Conservation (phyloP, 2,329 filamentous ascomycete genomes). For the Ilyonectria destructans region DNA sequence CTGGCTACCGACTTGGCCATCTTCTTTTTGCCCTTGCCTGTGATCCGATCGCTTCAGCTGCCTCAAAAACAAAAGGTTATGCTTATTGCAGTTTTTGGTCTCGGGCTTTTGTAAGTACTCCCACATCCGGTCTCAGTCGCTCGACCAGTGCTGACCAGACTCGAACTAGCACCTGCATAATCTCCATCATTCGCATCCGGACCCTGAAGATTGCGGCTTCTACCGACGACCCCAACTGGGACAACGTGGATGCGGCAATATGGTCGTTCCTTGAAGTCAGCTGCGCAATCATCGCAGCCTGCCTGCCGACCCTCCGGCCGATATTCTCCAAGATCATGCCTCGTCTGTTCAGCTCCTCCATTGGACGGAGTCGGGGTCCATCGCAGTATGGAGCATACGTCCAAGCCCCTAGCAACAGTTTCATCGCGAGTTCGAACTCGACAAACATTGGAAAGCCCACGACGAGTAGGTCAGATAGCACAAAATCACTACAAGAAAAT, state of each 20-base stretch:
- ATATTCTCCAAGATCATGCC: constrained; percentile 34
- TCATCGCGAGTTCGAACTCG: background rate
- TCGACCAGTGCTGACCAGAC: background rate
- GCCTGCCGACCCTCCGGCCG: constrained; percentile 29
- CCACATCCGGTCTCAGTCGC: rapidly evolving
- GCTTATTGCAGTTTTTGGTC: constrained; percentile 28
- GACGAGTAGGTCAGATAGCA: background rate
- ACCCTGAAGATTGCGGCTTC: constrained; percentile 27
- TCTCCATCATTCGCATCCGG: constrained; percentile 30
- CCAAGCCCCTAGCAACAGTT: constrained; percentile 2
- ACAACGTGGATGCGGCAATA: constrained; percentile 31
- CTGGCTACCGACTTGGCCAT: constrained; percentile 24
- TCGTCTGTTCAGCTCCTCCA: background rate
- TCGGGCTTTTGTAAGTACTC: constrained; percentile 25
- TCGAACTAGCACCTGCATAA: constrained; percentile 27
- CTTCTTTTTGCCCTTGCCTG: constrained; percentile 30
- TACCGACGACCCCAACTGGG: constrained; percentile 34
- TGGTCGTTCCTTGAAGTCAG: constrained; percentile 37
- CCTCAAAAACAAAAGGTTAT: constrained; percentile 30
- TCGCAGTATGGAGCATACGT: constrained; percentile 8
- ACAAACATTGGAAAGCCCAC: background rate
- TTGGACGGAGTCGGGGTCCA: constrained; percentile 1
- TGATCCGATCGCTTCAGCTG: constrained; percentile 27
- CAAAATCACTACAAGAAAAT: constrained; percentile 2
- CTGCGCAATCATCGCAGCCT: constrained; percentile 26